Conservation (phyloP, 768 basidiomycete species). For the Rhodocollybia butyracea region DNA sequence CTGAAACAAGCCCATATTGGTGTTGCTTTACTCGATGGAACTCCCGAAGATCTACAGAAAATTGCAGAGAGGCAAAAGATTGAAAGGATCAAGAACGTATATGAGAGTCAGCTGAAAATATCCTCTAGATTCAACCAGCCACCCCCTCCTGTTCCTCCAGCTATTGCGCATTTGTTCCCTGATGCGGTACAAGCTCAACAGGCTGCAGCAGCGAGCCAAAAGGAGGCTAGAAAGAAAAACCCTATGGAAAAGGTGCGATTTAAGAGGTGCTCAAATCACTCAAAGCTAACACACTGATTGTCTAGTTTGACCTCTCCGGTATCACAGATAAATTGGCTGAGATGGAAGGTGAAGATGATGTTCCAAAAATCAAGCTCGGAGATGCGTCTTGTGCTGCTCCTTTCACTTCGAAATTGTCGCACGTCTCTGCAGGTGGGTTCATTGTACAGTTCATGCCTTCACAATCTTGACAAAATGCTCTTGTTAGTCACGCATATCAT, state of each 20-base stretch:
- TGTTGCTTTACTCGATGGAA: conserved; percentile 88
- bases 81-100: conserved; percentile 94
- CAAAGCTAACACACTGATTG: conserved; percentile 27
- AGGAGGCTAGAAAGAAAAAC: conserved; percentile 70
- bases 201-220: conserved; percentile 64
- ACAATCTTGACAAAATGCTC: conserved; percentile 2
- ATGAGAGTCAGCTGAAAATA: conserved; percentile 92
- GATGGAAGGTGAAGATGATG: conserved; percentile 92
- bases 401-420: conserved; percentile 97
- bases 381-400: conserved; percentile 98
- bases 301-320: conserved; percentile 69
- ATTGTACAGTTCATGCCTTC: neutral
- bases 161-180: conserved; percentile 84
- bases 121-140: conserved; percentile 88
- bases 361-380: conserved; percentile 98
- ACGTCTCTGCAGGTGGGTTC: conserved; percentile 87
- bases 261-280: neutral
- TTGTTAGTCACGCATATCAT: conserved; percentile 89
- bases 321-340: conserved; percentile 87
- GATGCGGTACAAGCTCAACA: conserved; percentile 90
- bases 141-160: conserved; percentile 89
- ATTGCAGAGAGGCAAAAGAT: conserved; percentile 90
- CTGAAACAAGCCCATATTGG: conserved; percentile 98
- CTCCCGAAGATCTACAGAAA: conserved; percentile 85
- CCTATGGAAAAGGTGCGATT: conserved; percentile 83